These are phyloP conservation scores for Globisporangium echinulatum DNA, from an alignment of 352 stramenopile species.

Conservation along the genomic window DNA sequence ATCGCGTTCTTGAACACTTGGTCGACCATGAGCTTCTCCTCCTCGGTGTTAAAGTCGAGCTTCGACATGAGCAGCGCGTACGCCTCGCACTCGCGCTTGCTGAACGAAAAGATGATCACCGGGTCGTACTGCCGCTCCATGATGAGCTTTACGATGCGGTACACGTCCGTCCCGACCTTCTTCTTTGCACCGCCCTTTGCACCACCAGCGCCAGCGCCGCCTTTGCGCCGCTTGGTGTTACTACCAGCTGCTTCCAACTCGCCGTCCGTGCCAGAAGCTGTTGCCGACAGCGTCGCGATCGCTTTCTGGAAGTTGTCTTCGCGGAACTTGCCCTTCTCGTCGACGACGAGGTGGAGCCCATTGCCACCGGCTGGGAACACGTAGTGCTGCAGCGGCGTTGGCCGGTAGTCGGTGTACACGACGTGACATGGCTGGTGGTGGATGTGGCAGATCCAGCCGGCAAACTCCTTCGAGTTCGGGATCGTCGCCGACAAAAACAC, in stretches of 20 bases:
- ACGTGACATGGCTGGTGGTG: conserved; percentile 99
- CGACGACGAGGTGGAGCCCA: conserved; percentile 97
- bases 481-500: conserved; percentile 99
- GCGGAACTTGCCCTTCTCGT: conserved; percentile 98
- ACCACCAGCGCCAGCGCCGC: conserved; percentile 20
- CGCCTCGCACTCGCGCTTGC: conserved; percentile 96
- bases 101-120: conserved; percentile 99
- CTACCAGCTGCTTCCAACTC: conserved; percentile 78
- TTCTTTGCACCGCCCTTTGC: conserved; percentile 74
- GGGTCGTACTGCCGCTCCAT: conserved; percentile 97
- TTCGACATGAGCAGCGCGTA: conserved; percentile 91
- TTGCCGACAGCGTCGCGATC: conserved; percentile 74
- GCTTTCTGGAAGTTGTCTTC: conserved; percentile 97
- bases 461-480: conserved; percentile 96
- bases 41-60: conserved; percentile 96
- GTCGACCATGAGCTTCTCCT: conserved; percentile 96
- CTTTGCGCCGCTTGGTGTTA: conserved; percentile 62
- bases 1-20: conserved; percentile 98
- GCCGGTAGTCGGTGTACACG: conserved; percentile 99
- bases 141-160: conserved; percentile 97
- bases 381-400: conserved; percentile 98
- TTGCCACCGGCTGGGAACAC: conserved; percentile 96
- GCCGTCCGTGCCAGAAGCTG: conserved; percentile 52
- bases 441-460: conserved; percentile 97
- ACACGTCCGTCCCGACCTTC: conserved; percentile 92